Evolutionary conservation across 129 eudicot genomes (phyloP), one percentile per base, ranked within the genome.

Genomic region (Centrapalus pauciflorus): DNA sequence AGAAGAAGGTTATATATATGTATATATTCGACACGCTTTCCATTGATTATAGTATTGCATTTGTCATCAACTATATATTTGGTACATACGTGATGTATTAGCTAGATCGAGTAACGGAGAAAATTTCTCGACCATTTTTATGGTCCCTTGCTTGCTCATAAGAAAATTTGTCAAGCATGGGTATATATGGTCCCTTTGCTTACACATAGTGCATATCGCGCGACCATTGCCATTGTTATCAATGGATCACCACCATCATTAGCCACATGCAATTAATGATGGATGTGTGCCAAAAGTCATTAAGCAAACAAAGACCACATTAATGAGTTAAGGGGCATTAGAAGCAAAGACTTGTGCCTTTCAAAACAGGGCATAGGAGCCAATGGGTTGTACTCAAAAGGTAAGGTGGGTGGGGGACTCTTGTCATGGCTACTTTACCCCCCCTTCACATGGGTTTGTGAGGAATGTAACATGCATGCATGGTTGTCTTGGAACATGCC

Each of bases 401-500:
- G 13, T 61, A 7, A 40, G 55, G 30, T 68, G 56, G 35, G 58
- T 55, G 52, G 85, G 70, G 76, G 70, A 82, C 77, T 55, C 7
- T 68, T 65, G 56, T 68, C 77, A 70, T 70, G 77, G 73, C 46
- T n/a, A n/a, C n/a, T n/a, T n/a, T n/a, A n/a, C n/a, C n/a, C n/a
- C n/a, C 76, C 21, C 69, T 41, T 57, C 76, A 84, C 83, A 71
- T 76, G 95, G 81, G 77, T 30, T 73, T 66, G 38, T 70, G 65
- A 28, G 54, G 73, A 75, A 71, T 66, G 64, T 46, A 34, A 66
- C 82, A 75, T 64, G 77, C 76, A 71, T 75, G 69, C 33, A 66
- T 77, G 73, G 69, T 69, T 79, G 88, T 77, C 85, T 67, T 50
- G 40, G 54, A 80, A 82, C 83, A 79, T 60, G 77, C 93, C 85